Evolutionary conservation across 2,329 filamentous ascomycete genomes (phyloP).

Genomic region (Chaetothyriales sp.): DNA sequence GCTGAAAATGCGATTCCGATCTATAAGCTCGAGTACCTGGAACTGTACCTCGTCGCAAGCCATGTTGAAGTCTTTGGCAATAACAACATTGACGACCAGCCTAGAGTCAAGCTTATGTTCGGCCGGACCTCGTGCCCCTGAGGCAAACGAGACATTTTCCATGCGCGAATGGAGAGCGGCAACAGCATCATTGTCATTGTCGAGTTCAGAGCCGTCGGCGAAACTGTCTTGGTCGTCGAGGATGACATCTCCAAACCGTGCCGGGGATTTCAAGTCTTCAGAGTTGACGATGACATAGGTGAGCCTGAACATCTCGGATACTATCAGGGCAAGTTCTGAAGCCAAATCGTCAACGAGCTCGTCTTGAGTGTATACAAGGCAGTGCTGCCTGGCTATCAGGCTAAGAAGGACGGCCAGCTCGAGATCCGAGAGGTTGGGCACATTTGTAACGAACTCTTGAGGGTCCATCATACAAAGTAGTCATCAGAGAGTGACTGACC

Average conservation of each 20-base stretch:
- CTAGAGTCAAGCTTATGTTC: constrained; percentile 31
- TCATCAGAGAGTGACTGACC: background rate
- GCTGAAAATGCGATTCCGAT: constrained; percentile 64
- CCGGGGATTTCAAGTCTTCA: constrained; percentile 57
- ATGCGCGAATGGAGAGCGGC: background rate
- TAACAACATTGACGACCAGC: constrained; percentile 65
- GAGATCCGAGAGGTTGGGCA: constrained; percentile 70
- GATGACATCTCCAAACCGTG: constrained; percentile 65
- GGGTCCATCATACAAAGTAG: constrained; percentile 41
- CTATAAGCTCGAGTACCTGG: constrained; percentile 63
- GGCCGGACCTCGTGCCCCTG: background rate
- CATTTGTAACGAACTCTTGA: constrained; percentile 49
- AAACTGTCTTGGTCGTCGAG: constrained; percentile 32
- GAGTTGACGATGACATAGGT: constrained; percentile 59
- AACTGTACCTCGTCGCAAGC: constrained; percentile 68
- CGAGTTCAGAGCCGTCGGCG: background rate
- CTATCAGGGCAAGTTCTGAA: constrained; percentile 58
- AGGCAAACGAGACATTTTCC: constrained; percentile 5
- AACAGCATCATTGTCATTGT: constrained; percentile 12
- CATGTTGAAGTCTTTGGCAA: constrained; percentile 65
- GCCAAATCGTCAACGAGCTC: constrained; percentile 53
- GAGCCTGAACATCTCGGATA: constrained; percentile 58
- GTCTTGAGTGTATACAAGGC: constrained; percentile 63
- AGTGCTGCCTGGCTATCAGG: constrained; percentile 71
- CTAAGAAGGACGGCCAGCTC: constrained; percentile 77